Evolutionary conservation across 2,329 filamentous ascomycete species (phyloP), one percentile per base, ranked within the genome.

Genomic region (Ophiostoma ulmi): DNA sequence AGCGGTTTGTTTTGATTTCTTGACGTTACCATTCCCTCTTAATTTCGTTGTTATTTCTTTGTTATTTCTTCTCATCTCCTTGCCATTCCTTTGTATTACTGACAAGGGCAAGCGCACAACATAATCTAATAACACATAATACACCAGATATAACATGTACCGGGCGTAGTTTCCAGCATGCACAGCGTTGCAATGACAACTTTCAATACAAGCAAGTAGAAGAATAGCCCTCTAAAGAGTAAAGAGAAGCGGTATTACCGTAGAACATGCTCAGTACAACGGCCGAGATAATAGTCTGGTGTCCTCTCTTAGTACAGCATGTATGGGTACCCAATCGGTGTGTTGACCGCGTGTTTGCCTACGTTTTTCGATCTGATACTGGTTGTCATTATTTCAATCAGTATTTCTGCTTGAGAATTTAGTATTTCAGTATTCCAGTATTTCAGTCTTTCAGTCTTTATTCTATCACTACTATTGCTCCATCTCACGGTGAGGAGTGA

Each of bases 301-400:
- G 31, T 31, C 31, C n/a, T 22, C 11, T 8, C n/a, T 20, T 26
- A 22, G 52, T 26, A 58, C 35, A 38, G 35, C 35, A 63, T 70
- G 68, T 69, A 68, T 72, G 69, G 68, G 52, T 72, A 68, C 70
- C 69, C 68, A 70, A 72, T 72, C 70, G 65, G 68, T 20, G 52
- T 1, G 64, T 31, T 26, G 68, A 26, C 63, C 55, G 67, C 52
- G 26, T 63, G 58, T 63, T 36, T 13, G n/a, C 31, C 31, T 35
- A 6, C 58, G 20, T 36, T 65, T 65, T 39, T 20, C 6, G 14
- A 26, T 17, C 3, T 48, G 44, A 31, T 6, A 20, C 17, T 48
- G 44, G 14, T 2, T 41, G 1, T 41, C 6, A 17, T 2, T 39
- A 66, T 44, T 69, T 64, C 13, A 26, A 3, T 35, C 63, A 5